Percentiles rank a stretch among this genome's conserved stretches.
Conservation (phyloP, 148 eudicot species). For the Polygonum maritimum region DNA sequence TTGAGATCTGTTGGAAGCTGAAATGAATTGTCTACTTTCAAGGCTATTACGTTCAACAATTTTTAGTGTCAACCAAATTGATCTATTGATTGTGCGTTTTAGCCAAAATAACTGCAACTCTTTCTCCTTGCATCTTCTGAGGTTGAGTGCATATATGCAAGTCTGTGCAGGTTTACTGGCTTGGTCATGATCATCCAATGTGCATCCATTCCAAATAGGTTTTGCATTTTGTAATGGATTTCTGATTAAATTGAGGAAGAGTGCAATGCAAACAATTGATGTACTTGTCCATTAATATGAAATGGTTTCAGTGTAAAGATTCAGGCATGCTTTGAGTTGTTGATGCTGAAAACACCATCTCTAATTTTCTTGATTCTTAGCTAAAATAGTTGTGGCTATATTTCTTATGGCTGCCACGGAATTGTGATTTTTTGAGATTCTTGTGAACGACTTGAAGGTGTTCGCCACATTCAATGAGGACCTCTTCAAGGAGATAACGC, state of each 20-base stretch:
- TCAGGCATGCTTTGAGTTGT: no score
- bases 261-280: no score
- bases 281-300: no score
- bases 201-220: background rate
- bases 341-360: no score
- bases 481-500: slow-evolving; percentile 44
- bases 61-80: no score
- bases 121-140: background rate
- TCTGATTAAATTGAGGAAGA: background rate
- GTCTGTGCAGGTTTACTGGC: background rate
- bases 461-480: slow-evolving; percentile 46
- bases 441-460: slow-evolving; percentile 48
- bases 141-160: background rate
- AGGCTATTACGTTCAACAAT: no score
- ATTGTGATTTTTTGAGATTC: slow-evolving; percentile 27
- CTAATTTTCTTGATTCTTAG: no score
- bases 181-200: background rate
- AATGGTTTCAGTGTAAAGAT: no score
- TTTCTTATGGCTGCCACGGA: no score
- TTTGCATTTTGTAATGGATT: background rate
- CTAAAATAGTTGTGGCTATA: no score
- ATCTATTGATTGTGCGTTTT: background rate
- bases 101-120: background rate
- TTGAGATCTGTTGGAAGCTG: no score
- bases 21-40: no score